Base-by-base conservation (phyloP, 257 asterid genomes). In the Primulina tabacum region DNA sequence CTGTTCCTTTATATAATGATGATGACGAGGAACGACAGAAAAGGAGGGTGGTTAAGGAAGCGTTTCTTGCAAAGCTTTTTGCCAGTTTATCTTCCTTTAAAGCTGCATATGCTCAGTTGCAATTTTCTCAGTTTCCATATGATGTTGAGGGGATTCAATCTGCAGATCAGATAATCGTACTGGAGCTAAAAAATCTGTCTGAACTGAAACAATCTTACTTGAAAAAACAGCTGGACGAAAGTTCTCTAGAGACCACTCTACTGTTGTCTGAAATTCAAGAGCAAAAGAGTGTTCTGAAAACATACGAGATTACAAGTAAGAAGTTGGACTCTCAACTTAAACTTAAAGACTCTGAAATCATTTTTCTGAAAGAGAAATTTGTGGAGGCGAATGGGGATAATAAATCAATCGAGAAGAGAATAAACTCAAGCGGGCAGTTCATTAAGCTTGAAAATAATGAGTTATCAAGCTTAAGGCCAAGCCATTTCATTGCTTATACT, bases 81-180 rank as follows among this genome's bases (percentile, higher is more conserved):
- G 96, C 97, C 6, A 76, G 82, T 30, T 1, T 89, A 14, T 91
- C 99, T 0, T 56, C 92, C 0, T 59, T 91, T 21, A 93, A 93
- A 79, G 89, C 97, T 5, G 92, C 90, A 0, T 93, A 93, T 37
- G 96, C 97, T 0, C 85, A 83, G 70, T 28, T 93, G 70, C 99
- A 93, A 52, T 82, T 64, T 43, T 76, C 97, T 8, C 95, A 93
- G 76, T 79, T 82, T 28, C 99, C 99, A 3, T 93, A 90, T 67
- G 96, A 93, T 70, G 83, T 86, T 1, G 97, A 89, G 37, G 95
- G 86, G 43, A 91, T 91, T 71, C 96, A 87, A 11, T 77, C 88
- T 33, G 92, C 97, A 0, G 99, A 93, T 65, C 84, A 72, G 70
- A 38, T 68, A 35, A 73, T 93, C 16, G 86, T 89, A 1, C 69